Evolutionary conservation across 495 filamentous ascomycete genomes (phyloP), one percentile per base, ranked within the genome.

Genomic region (Podospora australis): DNA sequence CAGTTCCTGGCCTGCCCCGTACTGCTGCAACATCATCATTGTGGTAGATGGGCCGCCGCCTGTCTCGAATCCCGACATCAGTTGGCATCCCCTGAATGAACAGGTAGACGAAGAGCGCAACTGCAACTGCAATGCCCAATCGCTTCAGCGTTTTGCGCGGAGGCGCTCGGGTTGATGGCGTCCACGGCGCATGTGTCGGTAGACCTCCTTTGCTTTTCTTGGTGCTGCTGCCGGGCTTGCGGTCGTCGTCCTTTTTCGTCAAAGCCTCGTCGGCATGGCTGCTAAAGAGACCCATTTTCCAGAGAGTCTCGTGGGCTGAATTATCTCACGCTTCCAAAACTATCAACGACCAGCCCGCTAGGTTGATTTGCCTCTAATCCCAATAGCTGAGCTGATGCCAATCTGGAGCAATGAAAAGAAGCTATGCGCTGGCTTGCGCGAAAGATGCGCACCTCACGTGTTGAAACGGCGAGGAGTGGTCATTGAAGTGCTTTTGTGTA

Each of bases 231-330:
- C 64, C 50, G 26, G 62, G 57, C 44, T 67, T 70, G 57, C 64
- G 70, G 59, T 76, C 72, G 56, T 76, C 72, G 54, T 76, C 66
- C 54, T 76, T 76, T 63, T 73, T 76, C 26, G 60, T 66, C 43
- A 71, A 25, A 46, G 70, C 71, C 47, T 71, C 70, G 35, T 72
- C 61, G 55, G 69, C 70, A 30, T 70, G 60, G 56, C 62, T 67
- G 50, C 66, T 44, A 35, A 72, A 69, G 32, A 74, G 50, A 38
- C 57, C 59, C 69, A 72, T 72, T 35, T 58, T 66, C 39, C 48
- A 51, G 59, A 53, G 60, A 43, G 26, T 19, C 13, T 30, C 40
- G n/a, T 36, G 11, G 34, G 34, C n/a, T 36, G 4, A 16, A 5
- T 16, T 36, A n/a, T 36, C 4, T 16, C n/a, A 30, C 7, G 34